Conservation (phyloP, 495 filamentous ascomycete genomes). For the Staphylotrichum longicolle region DNA sequence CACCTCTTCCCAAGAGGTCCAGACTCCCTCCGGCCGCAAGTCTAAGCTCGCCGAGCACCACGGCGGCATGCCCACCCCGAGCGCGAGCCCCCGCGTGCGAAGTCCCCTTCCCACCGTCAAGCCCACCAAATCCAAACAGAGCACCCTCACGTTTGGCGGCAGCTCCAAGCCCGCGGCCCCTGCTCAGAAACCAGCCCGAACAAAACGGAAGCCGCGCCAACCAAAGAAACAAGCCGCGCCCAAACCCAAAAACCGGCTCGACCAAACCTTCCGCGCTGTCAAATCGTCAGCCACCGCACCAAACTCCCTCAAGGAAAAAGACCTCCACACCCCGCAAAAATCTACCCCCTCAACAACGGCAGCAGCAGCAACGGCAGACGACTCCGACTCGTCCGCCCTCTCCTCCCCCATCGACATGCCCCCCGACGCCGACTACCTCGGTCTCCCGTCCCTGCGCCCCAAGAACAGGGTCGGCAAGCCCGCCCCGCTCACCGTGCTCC, state of each 20-base stretch:
- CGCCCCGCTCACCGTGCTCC: conserved; percentile 11
- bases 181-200: conserved; percentile 28
- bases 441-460: conserved; percentile 33
- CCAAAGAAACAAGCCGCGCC: conserved; percentile 35
- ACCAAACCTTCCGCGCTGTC: conserved; percentile 43
- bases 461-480: conserved; percentile 12
- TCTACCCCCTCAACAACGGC: not conserved
- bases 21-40: conserved; percentile 23
- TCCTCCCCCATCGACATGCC: conserved; percentile 28
- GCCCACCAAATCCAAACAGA: conserved; percentile 38
- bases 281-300: conserved; percentile 27
- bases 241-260: conserved; percentile 39
- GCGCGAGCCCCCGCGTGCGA: conserved; percentile 54
- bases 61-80: conserved; percentile 62
- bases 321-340: conserved; percentile 24
- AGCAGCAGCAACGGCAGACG: conserved; percentile 1
- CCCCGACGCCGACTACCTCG: conserved; percentile 10
- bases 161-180: conserved; percentile 21
- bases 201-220: conserved; percentile 37
- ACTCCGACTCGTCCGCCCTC: conserved; percentile 23
- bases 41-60: conserved; percentile 23
- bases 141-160: conserved; percentile 35
- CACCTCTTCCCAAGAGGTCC: conserved; percentile 20
- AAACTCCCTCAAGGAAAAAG: not conserved
- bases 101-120: conserved; percentile 44